Percentiles rank a stretch among this genome's conserved stretches.
phyloP scores from a whole-genome alignment of 495 filamentous ascomycete genomes.

The Melanomma pulvis-pyrius region DNA sequence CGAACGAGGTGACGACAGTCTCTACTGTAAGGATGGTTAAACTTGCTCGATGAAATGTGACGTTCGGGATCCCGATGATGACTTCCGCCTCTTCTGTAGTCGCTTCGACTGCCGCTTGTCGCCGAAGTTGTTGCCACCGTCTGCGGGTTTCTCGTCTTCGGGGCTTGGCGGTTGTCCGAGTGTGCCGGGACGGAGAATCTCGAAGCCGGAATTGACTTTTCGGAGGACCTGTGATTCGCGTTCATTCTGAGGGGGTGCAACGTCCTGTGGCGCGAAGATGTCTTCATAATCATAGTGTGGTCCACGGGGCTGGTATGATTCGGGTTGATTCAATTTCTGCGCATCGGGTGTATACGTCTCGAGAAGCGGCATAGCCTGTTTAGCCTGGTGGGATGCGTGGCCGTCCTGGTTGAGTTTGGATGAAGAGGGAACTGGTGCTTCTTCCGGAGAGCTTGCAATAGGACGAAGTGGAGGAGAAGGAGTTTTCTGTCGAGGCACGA shows the following conservation, averaged over 20 bases:
- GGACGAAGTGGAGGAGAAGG: constrained; percentile 28
- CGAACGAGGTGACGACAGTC: neutral
- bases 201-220: constrained; percentile 64
- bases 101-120: constrained; percentile 44
- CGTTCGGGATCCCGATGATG: constrained; percentile 21
- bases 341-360: constrained; percentile 28
- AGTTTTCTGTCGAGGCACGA: constrained; percentile 37
- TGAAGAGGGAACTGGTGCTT: neutral
- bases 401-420: constrained; percentile 16
- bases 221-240: constrained; percentile 55
- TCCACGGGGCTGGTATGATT: constrained; percentile 35
- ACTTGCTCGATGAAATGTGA: constrained; percentile 33
- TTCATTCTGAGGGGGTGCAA: constrained; percentile 39
- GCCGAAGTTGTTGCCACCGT: constrained; percentile 1
- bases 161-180: constrained; percentile 18
- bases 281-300: constrained; percentile 21
- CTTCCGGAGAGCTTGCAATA: neutral
- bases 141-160: constrained; percentile 12
- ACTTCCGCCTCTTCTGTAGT: constrained; percentile 36
- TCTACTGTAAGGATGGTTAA: neutral
- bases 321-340: neutral
- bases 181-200: constrained; percentile 62
- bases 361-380: constrained; percentile 30
- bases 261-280: neutral
- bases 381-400: constrained; percentile 22